Percentiles rank a stretch among this genome's conserved stretches.
phyloP scores from a whole-genome alignment of 352 stramenopile species.

The Phytophthora pseudosyringae region DNA sequence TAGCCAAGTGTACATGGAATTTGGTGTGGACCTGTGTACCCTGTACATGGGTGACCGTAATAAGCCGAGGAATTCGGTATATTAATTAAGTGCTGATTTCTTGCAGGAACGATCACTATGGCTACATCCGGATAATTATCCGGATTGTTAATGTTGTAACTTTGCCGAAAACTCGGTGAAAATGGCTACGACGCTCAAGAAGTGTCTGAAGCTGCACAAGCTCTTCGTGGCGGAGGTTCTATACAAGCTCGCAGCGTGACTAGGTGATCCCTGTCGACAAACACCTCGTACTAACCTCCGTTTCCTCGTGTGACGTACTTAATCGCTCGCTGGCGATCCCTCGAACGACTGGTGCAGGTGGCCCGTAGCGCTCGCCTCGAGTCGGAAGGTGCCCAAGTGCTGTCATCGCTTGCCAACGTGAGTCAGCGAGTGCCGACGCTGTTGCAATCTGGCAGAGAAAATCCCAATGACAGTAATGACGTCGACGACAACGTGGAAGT shows the following conservation, averaged over 20 bases:
- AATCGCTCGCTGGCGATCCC: not conserved
- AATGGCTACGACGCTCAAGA: slow-evolving; percentile 59
- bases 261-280: not conserved
- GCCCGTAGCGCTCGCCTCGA: slow-evolving; percentile 61
- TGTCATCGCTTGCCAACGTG: slow-evolving; percentile 77
- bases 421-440: slow-evolving; percentile 62
- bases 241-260: not conserved
- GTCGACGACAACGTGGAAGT: slow-evolving; percentile 14
- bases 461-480: not conserved
- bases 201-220: slow-evolving; percentile 71
- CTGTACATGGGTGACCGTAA: no score
- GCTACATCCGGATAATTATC: no score
- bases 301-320: not conserved
- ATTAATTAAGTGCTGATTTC: no score
- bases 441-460: slow-evolving; percentile 14
- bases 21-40: no score
- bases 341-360: slow-evolving; percentile 41
- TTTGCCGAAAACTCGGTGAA: no score
- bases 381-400: slow-evolving; percentile 63
- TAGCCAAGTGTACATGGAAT: no score
- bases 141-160: no score
- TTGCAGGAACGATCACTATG: no score
- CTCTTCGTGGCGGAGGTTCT: slow-evolving; percentile 65
- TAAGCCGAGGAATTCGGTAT: no score
- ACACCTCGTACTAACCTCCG: slow-evolving; percentile 1